Conservation (phyloP, 2,329 filamentous ascomycete genomes). For the Emergomyces pasteurianus region DNA sequence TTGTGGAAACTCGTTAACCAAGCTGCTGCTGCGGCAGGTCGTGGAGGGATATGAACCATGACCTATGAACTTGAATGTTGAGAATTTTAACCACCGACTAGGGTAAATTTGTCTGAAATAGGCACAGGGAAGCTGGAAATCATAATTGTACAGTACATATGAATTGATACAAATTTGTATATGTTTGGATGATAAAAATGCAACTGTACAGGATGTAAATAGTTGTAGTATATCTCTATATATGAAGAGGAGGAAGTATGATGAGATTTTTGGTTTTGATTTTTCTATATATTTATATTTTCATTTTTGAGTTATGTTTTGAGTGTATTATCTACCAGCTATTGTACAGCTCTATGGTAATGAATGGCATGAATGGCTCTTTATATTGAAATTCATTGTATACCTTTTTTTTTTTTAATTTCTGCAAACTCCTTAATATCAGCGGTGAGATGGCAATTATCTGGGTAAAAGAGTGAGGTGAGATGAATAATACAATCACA, state of each 20-base stretch:
- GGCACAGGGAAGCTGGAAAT: not conserved
- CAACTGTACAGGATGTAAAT: not conserved
- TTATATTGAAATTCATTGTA: not conserved
- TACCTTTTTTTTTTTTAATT: no score
- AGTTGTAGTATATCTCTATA: not conserved
- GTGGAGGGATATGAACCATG: not conserved
- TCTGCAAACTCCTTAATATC: no score
- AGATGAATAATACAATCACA: not conserved
- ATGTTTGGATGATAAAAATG: not conserved
- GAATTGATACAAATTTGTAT: not conserved
- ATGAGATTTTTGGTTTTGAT: not conserved
- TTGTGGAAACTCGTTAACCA: conserved; percentile 13
- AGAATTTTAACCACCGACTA: not conserved
- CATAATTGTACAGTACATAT: not conserved
- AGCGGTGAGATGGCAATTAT: no score
- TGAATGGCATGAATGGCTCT: not conserved
- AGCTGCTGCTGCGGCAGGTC: conserved; percentile 10
- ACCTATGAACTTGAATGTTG: not conserved
- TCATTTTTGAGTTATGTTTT: no score
- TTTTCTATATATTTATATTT: not conserved
- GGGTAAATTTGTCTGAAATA: not conserved
- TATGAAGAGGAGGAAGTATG: not conserved
- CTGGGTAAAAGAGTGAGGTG: not conserved
- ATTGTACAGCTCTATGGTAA: not conserved
- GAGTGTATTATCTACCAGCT: not conserved